Evolutionary conservation across 75 land plant species (phyloP).

Genomic region (Selaginella moellendorffii): DNA sequence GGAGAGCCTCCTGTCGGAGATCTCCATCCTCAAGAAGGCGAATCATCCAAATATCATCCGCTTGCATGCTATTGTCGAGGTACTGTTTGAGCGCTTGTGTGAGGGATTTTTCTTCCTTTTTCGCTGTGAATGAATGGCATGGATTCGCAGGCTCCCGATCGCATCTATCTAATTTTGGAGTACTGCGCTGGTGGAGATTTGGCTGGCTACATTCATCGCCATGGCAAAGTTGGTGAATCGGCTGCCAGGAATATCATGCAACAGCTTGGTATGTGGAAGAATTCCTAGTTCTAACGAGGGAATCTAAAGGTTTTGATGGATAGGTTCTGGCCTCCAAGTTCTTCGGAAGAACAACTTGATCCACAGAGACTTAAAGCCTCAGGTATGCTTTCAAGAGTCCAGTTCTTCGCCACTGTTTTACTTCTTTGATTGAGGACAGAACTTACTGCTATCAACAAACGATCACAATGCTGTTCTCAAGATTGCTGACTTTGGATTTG

Average conservation of each 20-base stretch:
- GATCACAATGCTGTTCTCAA: constrained; percentile 61
- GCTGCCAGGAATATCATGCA: constrained; percentile 81
- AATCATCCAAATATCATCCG: constrained; percentile 79
- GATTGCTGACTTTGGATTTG: constrained; percentile 99
- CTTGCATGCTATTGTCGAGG: constrained; percentile 78
- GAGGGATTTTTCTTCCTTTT: no score
- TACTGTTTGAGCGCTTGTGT: no score
- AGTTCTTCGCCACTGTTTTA: no score
- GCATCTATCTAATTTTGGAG: constrained; percentile 70
- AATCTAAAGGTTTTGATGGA: no score
- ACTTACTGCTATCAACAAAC: constrained; percentile 67
- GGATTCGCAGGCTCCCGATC: constrained; percentile 59
- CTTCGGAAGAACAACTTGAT: constrained; percentile 85
- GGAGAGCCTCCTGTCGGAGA: constrained; percentile 75
- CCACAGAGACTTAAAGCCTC: constrained; percentile 94
- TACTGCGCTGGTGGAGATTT: constrained; percentile 94
- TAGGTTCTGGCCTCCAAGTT: constrained; percentile 80
- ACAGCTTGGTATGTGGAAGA: constrained; percentile 58
- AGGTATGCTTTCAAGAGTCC: constrained; percentile 64
- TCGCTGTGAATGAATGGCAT: no score
- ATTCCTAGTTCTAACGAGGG: no score
- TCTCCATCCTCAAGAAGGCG: constrained; percentile 53
- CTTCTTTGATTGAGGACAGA: constrained; percentile 31
- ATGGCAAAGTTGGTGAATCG: constrained; percentile 61
- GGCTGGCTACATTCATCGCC: constrained; percentile 54